Percentiles rank a stretch among this genome's conserved stretches.
Conservation (phyloP, 768 basidiomycete species). For the Boletus rufocinnamomeus region DNA sequence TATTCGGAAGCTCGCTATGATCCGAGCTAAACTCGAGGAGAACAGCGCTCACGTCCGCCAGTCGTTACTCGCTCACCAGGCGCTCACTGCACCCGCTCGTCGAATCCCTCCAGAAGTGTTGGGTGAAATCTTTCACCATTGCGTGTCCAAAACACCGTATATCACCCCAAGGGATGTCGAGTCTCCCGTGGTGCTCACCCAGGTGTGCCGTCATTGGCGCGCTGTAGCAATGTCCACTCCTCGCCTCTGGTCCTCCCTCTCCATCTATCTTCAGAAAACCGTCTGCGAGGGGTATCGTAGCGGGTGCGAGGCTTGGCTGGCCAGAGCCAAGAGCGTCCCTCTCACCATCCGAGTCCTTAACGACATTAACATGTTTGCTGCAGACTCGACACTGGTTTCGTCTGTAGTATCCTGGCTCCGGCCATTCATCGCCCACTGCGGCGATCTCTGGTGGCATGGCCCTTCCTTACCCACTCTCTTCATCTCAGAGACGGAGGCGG, state of each 20-base stretch:
- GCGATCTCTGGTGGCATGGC: constrained; percentile 37
- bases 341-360: constrained; percentile 30
- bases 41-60: constrained; percentile 16
- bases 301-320: constrained; percentile 29
- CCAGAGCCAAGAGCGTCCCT: constrained; percentile 32
- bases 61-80: constrained; percentile 29
- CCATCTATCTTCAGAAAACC: constrained; percentile 20
- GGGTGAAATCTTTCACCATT: constrained; percentile 34
- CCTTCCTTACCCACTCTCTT: constrained; percentile 27
- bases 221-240: constrained; percentile 34
- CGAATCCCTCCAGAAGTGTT: constrained; percentile 34
- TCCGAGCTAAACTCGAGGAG: constrained; percentile 23
- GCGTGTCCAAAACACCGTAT: constrained; percentile 29
- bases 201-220: constrained; percentile 35
- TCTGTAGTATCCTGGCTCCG: constrained; percentile 25
- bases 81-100: constrained; percentile 22
- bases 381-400: constrained; percentile 5
- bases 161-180: constrained; percentile 22
- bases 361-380: constrained; percentile 18
- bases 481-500: neutral
- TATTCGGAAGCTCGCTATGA: constrained; percentile 20
- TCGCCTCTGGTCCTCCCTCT: constrained; percentile 35
- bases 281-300: constrained; percentile 13
- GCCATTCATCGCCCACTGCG: constrained; percentile 23
- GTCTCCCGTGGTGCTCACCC: constrained; percentile 30